These are phyloP conservation scores for Strobilomyces dryophilus DNA, from an alignment of 768 basidiomycete species.

Conservation along the genomic window DNA sequence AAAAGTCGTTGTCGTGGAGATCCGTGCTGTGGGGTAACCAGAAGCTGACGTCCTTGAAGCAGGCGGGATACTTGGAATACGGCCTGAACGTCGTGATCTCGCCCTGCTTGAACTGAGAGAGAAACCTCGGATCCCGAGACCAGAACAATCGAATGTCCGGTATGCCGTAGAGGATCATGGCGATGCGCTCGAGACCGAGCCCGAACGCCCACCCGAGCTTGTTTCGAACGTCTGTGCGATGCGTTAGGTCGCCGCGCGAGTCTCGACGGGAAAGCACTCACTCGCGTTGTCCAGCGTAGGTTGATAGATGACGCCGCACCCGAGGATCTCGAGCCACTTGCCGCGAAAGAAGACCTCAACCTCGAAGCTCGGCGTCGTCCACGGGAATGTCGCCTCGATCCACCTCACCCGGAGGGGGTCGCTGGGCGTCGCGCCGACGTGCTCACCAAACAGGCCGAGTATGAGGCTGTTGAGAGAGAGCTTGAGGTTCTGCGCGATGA, in stretches of 20 bases:
- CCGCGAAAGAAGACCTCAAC: constrained; percentile 96
- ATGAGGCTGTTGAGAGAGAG: constrained; percentile 85
- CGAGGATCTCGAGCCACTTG: constrained; percentile 96
- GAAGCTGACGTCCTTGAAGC: constrained; percentile 94
- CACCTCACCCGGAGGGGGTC: constrained; percentile 87
- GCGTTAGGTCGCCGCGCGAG: constrained; percentile 8
- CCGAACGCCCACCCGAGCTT: constrained; percentile 99
- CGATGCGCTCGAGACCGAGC: constrained; percentile 93
- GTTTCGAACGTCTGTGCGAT: constrained; percentile 56
- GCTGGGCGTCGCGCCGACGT: constrained; percentile 42
- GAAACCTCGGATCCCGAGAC: constrained; percentile 85
- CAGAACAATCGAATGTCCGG: constrained; percentile 99
- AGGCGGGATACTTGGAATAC: constrained; percentile 90
- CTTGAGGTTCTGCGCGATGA: constrained; percentile 84
- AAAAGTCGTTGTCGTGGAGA: constrained; percentile 95
- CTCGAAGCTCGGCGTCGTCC: constrained; percentile 96
- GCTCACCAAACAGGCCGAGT: constrained; percentile 72
- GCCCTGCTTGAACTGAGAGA: constrained; percentile 76
- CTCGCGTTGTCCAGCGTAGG: constrained; percentile 84
- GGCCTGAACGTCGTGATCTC: constrained; percentile 80
- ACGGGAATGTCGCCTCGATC: constrained; percentile 98
- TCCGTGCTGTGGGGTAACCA: constrained; percentile 62
- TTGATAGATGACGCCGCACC: constrained; percentile 88
- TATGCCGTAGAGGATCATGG: constrained; percentile 95
- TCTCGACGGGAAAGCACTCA: constrained; percentile 36